Evolutionary conservation across 2,329 filamentous ascomycete genomes (phyloP).

Genomic region (Eutypa lata): DNA sequence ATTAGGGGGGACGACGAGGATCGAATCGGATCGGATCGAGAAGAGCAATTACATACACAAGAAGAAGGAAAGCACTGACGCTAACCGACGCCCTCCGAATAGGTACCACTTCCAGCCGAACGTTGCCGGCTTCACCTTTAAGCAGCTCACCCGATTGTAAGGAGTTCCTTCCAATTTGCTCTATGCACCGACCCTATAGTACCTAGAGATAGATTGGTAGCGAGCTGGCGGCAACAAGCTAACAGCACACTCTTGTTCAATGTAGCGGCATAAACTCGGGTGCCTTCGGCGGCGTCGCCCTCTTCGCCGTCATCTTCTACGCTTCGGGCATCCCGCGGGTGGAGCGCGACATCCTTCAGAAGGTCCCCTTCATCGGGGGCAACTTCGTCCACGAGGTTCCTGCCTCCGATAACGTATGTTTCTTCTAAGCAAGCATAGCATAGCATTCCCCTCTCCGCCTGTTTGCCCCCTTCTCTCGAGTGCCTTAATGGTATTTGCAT

Average conservation of each 20-base stretch:
- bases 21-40: neutral
- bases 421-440: too few species aligned
- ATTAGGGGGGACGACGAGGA: too few species aligned
- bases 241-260: neutral
- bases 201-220: too few species aligned
- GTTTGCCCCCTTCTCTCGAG: too few species aligned
- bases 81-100: neutral
- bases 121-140: conserved; percentile 49
- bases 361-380: conserved; percentile 51
- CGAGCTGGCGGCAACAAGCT: too few species aligned
- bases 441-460: neutral
- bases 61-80: conserved; percentile 28
- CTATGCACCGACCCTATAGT: too few species aligned
- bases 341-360: conserved; percentile 58
- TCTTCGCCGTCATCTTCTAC: conserved; percentile 57
- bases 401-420: conserved; percentile 61
- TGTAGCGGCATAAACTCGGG: conserved; percentile 49
- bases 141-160: conserved; percentile 50
- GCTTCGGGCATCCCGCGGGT: conserved; percentile 61
- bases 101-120: conserved; percentile 61
- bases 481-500: too few species aligned
- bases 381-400: conserved; percentile 53
- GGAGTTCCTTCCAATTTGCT: conserved; percentile 27
- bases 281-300: conserved; percentile 55
- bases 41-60: neutral